Base-by-base conservation (phyloP, 495 filamentous ascomycete genomes). In the Trichoderma gamsii region DNA sequence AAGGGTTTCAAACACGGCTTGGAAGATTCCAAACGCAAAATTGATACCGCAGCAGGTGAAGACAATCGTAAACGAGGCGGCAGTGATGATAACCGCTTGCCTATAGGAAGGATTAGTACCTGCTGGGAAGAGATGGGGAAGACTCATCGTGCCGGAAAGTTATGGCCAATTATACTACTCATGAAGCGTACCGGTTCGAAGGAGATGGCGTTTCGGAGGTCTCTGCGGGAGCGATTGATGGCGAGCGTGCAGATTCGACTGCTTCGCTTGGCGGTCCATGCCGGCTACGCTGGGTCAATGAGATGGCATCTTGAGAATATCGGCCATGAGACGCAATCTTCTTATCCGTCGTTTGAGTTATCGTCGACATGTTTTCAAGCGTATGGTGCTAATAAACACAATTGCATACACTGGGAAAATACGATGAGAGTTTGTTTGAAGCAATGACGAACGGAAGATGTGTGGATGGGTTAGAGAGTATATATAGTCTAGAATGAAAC, bases 1-100 rank as follows among this genome's bases (percentile, higher is more conserved):
- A 72, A 82, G 73, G 13, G 75, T 71, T 51, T 82, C 79, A 67
- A 81, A 83, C 0, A 82, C 75, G 9, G 76, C 78, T 74, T 83
- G 79, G 64, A 79, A 83, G 35, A 83, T 74, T 25, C 80, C 81
- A 51, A 80, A 82, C 12, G 79, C 72, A 66, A 83, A 83, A 66
- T 78, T 77, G 21, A 81, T 73, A 16, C 79, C 80, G 46, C 79
- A 82, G 66, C 73, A 73, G 35, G 78, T 80, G 63, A 82, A 80
- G 7, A 75, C 67, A 27, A 69, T 41, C 49, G 67, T 29, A 41
- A 70, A 68, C 16, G 69, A 63, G 15, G 69, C 44, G 18, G 69
- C 32, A 29, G 41, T 32, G 8, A 49, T 44, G 15, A 66, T 32
- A 13, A 51, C 18, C 41, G 56, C n/a, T 18, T 61, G 56, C 11